phyloP scores from a whole-genome alignment of 1,284 basidiomycete genomes.

The Marasmius sp. region DNA sequence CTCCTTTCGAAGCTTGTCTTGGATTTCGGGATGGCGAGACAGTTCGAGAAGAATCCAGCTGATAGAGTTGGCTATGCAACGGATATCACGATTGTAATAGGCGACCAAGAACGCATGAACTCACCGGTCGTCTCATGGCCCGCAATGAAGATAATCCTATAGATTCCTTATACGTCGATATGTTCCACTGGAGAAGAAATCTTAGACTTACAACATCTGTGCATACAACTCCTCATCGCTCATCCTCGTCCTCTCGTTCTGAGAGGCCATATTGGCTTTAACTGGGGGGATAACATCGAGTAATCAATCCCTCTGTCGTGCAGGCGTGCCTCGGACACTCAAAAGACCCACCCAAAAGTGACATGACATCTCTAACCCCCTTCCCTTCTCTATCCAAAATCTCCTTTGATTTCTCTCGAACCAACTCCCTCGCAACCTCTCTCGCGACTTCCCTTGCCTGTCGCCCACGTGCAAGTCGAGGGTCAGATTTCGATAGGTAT shows the following conservation, averaged over 20 bases:
- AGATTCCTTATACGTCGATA: neutral
- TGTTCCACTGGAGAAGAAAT: neutral
- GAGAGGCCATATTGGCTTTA: neutral
- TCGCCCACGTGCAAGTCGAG: neutral
- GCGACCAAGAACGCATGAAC: neutral
- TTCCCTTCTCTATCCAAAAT: slow-evolving; percentile 7
- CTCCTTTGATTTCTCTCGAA: slow-evolving; percentile 6
- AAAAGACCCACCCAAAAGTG: neutral
- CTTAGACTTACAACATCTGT: neutral
- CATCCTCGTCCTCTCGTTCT: neutral
- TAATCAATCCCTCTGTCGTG: neutral
- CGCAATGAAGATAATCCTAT: neutral
- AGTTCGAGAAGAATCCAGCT: slow-evolving; percentile 1
- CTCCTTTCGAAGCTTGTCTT: neutral
- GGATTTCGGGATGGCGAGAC: slow-evolving; percentile 1
- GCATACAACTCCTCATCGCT: neutral
- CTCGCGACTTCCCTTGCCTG: neutral
- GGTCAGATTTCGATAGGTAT: neutral
- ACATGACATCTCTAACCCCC: slow-evolving; percentile 8
- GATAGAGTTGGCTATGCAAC: neutral
- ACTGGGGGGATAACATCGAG: neutral
- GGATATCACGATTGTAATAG: no score
- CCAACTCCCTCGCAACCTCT: slow-evolving; percentile 4
- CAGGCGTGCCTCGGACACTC: no score
- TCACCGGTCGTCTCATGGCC: slow-evolving; percentile 1